Base-by-base conservation (phyloP, 805 yeast species). In the Komagataella phaffii region DNA sequence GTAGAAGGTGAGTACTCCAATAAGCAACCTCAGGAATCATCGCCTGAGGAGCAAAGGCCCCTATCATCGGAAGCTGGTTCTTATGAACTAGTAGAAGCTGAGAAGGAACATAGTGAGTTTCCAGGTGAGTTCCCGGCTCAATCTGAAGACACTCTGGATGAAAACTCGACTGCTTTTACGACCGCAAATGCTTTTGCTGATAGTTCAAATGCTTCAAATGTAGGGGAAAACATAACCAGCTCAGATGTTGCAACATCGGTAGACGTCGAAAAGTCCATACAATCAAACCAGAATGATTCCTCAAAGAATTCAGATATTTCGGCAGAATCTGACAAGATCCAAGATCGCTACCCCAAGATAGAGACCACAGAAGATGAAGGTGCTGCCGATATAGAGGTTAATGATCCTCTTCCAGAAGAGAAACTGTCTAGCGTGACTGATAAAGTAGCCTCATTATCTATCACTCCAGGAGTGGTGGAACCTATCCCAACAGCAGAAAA, bases 391-490 rank as follows among this genome's bases (percentile, higher is more conserved):
- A 53, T 24, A 46, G 24, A 46, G 45, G n/a, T 36, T 43, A n/a
- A 7, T 30, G 47, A 23, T 14, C 48, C 24, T 4, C 59, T 60
- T 46, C 55, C 49, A 17, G 54, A 40, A 50, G 56, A 46, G 56
- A 49, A 53, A 18, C 46, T n/a, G 8, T n/a, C 7, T n/a, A 10
- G 44, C 14, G 23, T 17, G 8, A 45, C 17, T 14, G 36, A 10
- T 14, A 47, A 47, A n/a, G 40, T 8, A 30, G 40, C 40, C 14
- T 30, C 40, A 10, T 30, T 44, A 46, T 19, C 49, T 45, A 19
- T 45, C 18, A 14, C 40, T 14, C 6, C 40, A 30, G 40, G 40
- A 14, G 5, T 30, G 40, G 40, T 8, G 40, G 40, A 30, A 5
- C 40, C 40, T 30, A 30, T 30, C 40, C 40, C 40, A 8, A 30